Conservation (phyloP, 2,329 filamentous ascomycete species). For the Beauveria brongniartii region DNA sequence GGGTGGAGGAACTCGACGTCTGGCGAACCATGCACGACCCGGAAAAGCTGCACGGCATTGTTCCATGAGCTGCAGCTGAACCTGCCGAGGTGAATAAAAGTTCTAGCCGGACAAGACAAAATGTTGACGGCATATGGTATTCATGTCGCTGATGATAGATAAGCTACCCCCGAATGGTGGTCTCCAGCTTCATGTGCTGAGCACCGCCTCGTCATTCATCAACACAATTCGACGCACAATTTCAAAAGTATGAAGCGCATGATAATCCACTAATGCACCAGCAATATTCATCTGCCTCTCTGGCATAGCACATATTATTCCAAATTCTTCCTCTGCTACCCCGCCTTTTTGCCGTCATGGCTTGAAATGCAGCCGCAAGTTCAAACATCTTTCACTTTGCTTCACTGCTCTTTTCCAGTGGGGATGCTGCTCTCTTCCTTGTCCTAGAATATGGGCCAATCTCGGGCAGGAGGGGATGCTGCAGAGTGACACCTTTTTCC, state of each 20-base stretch:
- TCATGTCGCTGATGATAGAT: not conserved
- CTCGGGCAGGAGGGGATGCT: not conserved
- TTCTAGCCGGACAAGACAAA: fast-evolving
- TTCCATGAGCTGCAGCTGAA: not conserved
- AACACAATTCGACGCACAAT: no score
- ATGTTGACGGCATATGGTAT: not conserved
- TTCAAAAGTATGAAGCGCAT: no score
- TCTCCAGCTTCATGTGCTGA: not conserved
- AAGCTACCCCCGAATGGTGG: not conserved
- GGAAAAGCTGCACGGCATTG: not conserved
- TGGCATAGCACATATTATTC: no score
- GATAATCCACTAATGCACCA: no score
- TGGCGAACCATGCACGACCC: no score
- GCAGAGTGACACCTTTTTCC: not conserved
- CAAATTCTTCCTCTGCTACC: no score
- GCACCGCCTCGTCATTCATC: not conserved
- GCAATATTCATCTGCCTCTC: no score
- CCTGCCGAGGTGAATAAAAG: fast-evolving
- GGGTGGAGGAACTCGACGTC: no score
- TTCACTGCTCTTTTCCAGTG: not conserved
- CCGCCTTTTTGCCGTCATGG: not conserved
- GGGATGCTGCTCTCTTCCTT: not conserved
- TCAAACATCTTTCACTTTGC: not conserved
- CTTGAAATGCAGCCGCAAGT: not conserved
- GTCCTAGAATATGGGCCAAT: not conserved